Evolutionary conservation across 306 rosid species (phyloP).

Genomic region (Cicer yamashitae): DNA sequence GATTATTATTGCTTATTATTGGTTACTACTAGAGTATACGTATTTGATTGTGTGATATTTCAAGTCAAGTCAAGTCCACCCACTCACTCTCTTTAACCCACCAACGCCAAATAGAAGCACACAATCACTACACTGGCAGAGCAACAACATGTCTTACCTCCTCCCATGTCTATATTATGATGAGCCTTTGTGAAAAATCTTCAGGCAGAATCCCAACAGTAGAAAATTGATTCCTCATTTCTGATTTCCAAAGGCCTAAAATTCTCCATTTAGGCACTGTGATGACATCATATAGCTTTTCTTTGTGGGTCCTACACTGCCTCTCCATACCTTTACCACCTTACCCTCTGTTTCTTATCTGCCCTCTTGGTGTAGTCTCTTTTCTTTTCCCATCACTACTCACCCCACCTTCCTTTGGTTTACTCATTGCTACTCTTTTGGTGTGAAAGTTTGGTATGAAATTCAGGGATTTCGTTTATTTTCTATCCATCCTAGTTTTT

Average conservation of each 20-base stretch:
- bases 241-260: slow-evolving; percentile 52
- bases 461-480: slow-evolving; percentile 70
- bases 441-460: slow-evolving; percentile 71
- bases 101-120: slow-evolving; percentile 48
- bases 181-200: slow-evolving; percentile 66
- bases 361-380: slow-evolving; percentile 36
- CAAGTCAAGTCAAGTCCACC: slow-evolving; percentile 48
- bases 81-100: slow-evolving; percentile 48
- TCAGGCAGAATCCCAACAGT: slow-evolving; percentile 82
- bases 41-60: slow-evolving; percentile 46
- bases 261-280: slow-evolving; percentile 48
- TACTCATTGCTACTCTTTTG: slow-evolving; percentile 46
- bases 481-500: slow-evolving; percentile 14
- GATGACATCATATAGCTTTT: slow-evolving; percentile 53
- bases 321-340: slow-evolving; percentile 37
- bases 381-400: slow-evolving; percentile 56
- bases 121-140: slow-evolving; percentile 39
- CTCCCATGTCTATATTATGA: slow-evolving; percentile 51
- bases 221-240: slow-evolving; percentile 61
- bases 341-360: slow-evolving; percentile 36
- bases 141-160: slow-evolving; percentile 49
- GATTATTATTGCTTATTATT: background rate
- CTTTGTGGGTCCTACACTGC: slow-evolving; percentile 48
- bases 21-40: slow-evolving; percentile 35
- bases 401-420: slow-evolving; percentile 41